Conservation (phyloP, 352 stramenopile species). For the Phytophthora colocasiae region DNA sequence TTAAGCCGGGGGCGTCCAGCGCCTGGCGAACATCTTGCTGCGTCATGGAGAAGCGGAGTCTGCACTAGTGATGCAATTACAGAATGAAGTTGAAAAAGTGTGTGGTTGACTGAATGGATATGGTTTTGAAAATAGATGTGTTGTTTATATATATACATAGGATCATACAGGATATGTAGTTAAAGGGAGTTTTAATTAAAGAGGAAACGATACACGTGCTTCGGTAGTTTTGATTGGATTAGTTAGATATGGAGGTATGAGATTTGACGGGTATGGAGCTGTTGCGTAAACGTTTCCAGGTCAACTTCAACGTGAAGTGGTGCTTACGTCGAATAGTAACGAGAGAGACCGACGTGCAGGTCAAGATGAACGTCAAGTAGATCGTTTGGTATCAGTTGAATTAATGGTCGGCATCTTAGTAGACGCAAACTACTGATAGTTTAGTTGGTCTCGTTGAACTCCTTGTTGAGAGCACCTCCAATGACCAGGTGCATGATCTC, state of each 20-base stretch:
- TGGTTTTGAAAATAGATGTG: neutral
- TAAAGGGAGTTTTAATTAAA: neutral
- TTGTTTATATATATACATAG: neutral
- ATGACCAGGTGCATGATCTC: constrained; percentile 98
- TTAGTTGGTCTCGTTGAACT: constrained; percentile 83
- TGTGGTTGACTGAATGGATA: neutral
- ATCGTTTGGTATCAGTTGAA: constrained; percentile 7
- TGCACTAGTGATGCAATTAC: constrained; percentile 10
- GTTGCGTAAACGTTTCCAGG: constrained; percentile 27
- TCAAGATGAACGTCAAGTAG: neutral
- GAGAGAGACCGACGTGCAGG: constrained; percentile 8
- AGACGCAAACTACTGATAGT: constrained; percentile 19
- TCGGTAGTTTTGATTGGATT: neutral
- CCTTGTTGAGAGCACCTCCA: constrained; percentile 95
- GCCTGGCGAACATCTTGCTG: constrained; percentile 63
- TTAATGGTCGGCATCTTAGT: neutral
- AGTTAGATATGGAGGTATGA: neutral
- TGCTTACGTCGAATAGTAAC: constrained; percentile 26
- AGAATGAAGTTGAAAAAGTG: constrained; percentile 21
- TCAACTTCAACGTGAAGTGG: constrained; percentile 32
- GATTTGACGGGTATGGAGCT: neutral
- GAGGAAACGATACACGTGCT: neutral
- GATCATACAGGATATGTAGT: neutral
- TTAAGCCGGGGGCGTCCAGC: constrained; percentile 57
- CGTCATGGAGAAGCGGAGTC: constrained; percentile 33